Base-by-base conservation (phyloP, 1,284 basidiomycete genomes). In the Pseudozyma tsukubaensis region DNA sequence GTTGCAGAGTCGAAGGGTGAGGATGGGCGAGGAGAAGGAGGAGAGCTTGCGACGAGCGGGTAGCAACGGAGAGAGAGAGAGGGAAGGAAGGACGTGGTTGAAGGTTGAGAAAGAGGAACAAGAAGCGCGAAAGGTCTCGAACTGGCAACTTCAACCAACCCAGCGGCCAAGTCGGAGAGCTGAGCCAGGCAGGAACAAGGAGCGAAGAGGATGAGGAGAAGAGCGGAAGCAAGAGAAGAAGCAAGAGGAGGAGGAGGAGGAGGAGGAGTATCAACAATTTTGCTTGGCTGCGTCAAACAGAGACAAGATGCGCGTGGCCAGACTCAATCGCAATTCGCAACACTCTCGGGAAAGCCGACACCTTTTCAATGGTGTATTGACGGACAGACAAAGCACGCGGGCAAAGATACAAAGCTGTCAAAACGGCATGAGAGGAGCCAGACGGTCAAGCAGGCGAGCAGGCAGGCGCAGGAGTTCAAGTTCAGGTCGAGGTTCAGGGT, bases 261-360 rank as follows among this genome's bases (percentile, higher is more conserved):
- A 18, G 35, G 18, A 50, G 13, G 13, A 39, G 18, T 19, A 29
- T 29, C 24, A 29, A 29, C 34, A 39, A 34, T 37, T 37, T 4
- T 37, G 49, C 49, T 50, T 50, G 49, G 49, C 49, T 50, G 49
- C 35, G 16, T 49, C 29, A 35, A 19, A 34, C 44, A 39, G 35
- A 37, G 34, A 50, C 35, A 50, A 13, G 24, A 29, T 29, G 24
- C 24, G 24, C 24, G 24, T 29, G 24, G 24, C 24, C 24, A 29
- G 24, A 29, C 24, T 29, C 24, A 29, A 29, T 29, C 24, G 24
- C 24, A 29, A 29, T 6, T 29, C 24, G 24, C 24, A 29, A 29
- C 24, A 6, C 24, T 29, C 6, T 29, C 24, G 24, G 24, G 24
- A 29, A 29, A 29, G 24, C 24, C 24, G 24, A 29, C 24, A 29